Evolutionary conservation across 306 rosid species (phyloP), one percentile per base, ranked within the genome.

Genomic region (Malus fusca): DNA sequence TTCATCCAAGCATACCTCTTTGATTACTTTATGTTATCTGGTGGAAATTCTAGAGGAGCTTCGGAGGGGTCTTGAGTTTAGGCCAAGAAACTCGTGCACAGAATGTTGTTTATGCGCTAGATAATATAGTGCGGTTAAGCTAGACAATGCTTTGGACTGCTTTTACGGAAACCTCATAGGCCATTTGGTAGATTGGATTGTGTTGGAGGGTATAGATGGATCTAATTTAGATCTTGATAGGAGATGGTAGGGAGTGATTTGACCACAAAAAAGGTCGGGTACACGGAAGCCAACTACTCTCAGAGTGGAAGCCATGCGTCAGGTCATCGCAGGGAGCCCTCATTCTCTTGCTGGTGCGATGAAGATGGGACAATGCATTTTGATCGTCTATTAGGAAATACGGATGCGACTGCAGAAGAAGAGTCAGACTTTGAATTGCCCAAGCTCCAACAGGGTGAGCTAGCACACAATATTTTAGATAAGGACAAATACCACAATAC

Each of bases 331-430:
- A 84, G 93, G 80, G 93, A 85, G 61, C 94, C 81, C 75, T 93
- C 96, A 17, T 91, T 91, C 82, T 90, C 91, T 5, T 43, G 90
- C 66, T 89, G 96, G 97, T 89, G 80, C 60, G 91, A 84, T 75
- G 89, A 91, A 71, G 84, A 82, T 70, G 89, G 80, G 78, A 82
- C 60, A 44, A 70, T 83, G 67, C 80, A 72, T 72, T 81, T 78
- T 35, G 90, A 90, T 73, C 69, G 11, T 73, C 72, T 71, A 66
- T 74, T 84, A 53, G 77, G 80, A 73, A 70, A 86, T 78, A 71
- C 65, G 4, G 84, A 87, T 78, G 85, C 73, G 66, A 59, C 84
- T 52, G 65, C 79, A 74, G 92, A 82, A 72, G 88, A 86, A 51
- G 89, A 85, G 42, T 76, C 87, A 42, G 90, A 86, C 81, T 88